A percentile compares a stretch with the other conserved stretches of the same genome.
These are phyloP conservation scores for Eutrema yunnanense DNA, from an alignment of 345 rosid genomes.

Conservation along the genomic window DNA sequence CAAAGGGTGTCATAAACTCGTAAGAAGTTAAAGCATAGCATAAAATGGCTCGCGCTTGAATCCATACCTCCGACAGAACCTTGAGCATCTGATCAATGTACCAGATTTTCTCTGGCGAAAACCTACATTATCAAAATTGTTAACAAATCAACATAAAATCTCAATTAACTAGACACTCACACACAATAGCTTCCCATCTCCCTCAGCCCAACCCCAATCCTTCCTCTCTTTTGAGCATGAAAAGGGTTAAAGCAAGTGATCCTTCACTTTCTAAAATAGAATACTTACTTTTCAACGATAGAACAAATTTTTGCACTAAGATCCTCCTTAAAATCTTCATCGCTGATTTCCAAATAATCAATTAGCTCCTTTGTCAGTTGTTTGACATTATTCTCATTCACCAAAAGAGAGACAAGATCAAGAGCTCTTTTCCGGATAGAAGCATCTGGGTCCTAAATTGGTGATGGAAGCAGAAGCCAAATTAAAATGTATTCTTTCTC, in stretches of 20 bases:
- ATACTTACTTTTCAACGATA: slow-evolving; percentile 89
- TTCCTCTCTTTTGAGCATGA: neutral
- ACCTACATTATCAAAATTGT: slow-evolving; percentile 50
- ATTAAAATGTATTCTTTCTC: slow-evolving; percentile 3
- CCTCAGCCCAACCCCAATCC: neutral
- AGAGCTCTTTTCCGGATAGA: slow-evolving; percentile 97
- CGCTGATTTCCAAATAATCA: slow-evolving; percentile 95
- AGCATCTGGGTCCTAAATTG: slow-evolving; percentile 90
- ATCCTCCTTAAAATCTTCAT: slow-evolving; percentile 93
- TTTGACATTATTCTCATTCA: slow-evolving; percentile 89
- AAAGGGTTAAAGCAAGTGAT: neutral
- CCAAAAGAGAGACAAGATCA: slow-evolving; percentile 77
- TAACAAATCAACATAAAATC: slow-evolving; percentile 14
- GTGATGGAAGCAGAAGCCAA: slow-evolving; percentile 30
- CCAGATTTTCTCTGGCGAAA: slow-evolving; percentile 95
- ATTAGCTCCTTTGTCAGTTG: slow-evolving; percentile 84
- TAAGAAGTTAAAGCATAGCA: slow-evolving; percentile 4
- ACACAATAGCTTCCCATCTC: neutral
- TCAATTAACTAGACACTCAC: slow-evolving; percentile 1
- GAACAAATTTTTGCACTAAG: slow-evolving; percentile 98
- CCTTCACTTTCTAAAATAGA: slow-evolving; percentile 13
- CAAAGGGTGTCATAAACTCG: slow-evolving; percentile 1
- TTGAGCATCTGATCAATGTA: slow-evolving; percentile 99
- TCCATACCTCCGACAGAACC: slow-evolving; percentile 92
- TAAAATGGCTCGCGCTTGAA: slow-evolving; percentile 15